Base-by-base conservation (phyloP, 768 basidiomycete genomes). In the Suillus bovinus region DNA sequence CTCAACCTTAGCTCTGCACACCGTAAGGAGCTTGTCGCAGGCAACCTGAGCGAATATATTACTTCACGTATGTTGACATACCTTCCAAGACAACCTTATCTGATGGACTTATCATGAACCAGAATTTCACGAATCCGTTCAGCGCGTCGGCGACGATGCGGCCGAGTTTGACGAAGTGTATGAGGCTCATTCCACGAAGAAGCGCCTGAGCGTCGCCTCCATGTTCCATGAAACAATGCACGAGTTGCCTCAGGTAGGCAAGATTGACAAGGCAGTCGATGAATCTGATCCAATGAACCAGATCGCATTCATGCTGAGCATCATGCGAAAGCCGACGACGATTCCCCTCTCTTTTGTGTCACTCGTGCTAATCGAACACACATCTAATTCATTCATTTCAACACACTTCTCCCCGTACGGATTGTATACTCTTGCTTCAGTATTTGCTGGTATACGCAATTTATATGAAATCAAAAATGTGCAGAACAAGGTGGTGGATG, bases 21-120 rank as follows among this genome's bases (percentile, higher is more conserved):
- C 67, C 82, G 90, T 14, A 86, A 92, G 66, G 91, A 93, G 72
- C 77, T 92, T 39, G 86, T 91, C 4, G 88, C 90, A 1, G 84
- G 86, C 8, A 84, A 84, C 36, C 77, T 93, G 59, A 76, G 78
- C 66, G 78, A 78, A 33, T 84, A 84, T 68, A 72, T 90, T 46
- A 77, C 82, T 22, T 66, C 76, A 42, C 77, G 89, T 90, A 69
- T 66, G 83, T 60, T 9, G n/a, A 34, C 22, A 47, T 47, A 27
- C 50, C 11, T 29, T 56, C 8, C 34, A 2, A 13, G 20, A 4
- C 27, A 33, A n/a, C 16, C 3, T 38, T 34, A 7, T n/a, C 31
- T 56, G 39, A 39, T 55, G 41, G 14, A 59, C 6, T 11, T 49
- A 60, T 49, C 67, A 60, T 5, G 3, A 4, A 22, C 6, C 57